Evolutionary conservation across 441 rosid species (phyloP).

Genomic region (Monsonia emarginata): DNA sequence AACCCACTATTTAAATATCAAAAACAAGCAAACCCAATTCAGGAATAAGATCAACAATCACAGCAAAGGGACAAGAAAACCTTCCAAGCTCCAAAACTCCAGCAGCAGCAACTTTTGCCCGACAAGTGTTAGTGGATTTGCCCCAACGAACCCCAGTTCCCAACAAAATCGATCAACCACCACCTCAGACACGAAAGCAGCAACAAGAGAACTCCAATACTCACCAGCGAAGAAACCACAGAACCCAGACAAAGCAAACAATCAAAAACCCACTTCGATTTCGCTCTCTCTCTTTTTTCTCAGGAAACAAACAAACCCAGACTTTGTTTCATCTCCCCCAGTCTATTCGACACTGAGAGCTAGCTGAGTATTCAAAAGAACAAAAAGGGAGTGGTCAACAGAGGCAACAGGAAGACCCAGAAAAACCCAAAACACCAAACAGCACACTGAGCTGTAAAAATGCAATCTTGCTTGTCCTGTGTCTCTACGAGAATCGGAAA

Average conservation of each 20-base stretch:
- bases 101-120: slow-evolving; percentile 5
- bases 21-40: not conserved
- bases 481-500: not conserved
- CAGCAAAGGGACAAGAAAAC: not conserved
- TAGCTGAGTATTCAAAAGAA: not conserved
- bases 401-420: slow-evolving; percentile 13
- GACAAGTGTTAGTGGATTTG: not conserved
- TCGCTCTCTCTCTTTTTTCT: not conserved
- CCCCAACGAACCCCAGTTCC: not conserved
- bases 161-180: not conserved
- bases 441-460: slow-evolving; percentile 11
- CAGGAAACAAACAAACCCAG: slow-evolving; percentile 8
- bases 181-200: not conserved
- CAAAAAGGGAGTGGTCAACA: slow-evolving; percentile 10
- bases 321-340: too few species aligned
- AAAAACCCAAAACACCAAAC: slow-evolving; percentile 16
- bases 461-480: slow-evolving; percentile 2
- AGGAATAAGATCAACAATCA: not conserved
- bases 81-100: not conserved
- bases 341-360: not conserved
- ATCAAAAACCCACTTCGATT: not conserved
- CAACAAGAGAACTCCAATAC: not conserved
- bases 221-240: not conserved
- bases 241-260: not conserved
- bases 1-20: too few species aligned